Percentiles rank a stretch among this genome's conserved stretches.
Conservation (phyloP, 2,329 filamentous ascomycete genomes). For the Aspergillus sp. region DNA sequence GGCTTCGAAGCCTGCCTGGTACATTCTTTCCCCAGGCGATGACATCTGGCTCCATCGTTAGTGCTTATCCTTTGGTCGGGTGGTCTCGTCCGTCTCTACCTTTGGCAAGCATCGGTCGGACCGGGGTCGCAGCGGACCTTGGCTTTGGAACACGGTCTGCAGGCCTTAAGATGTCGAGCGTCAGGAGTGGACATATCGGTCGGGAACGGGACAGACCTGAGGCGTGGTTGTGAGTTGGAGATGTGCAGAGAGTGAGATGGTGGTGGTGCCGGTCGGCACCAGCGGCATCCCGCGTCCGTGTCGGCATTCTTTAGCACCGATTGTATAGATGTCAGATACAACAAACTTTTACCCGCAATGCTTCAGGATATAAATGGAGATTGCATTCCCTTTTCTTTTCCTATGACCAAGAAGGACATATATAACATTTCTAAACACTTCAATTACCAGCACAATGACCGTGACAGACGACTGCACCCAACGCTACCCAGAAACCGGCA, state of each 20-base stretch:
- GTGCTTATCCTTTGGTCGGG: neutral
- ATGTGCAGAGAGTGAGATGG: neutral
- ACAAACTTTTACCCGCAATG: neutral
- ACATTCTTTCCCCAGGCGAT: conserved; percentile 30
- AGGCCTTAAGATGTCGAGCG: neutral
- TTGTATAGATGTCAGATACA: neutral
- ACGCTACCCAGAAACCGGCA: conserved; percentile 17
- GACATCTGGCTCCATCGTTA: conserved; percentile 25
- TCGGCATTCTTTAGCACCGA: neutral
- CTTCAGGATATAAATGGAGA: neutral
- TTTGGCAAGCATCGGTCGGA: conserved; percentile 3
- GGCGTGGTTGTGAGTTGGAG: neutral
- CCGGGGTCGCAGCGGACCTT: conserved; percentile 9
- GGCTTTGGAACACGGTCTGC: conserved; percentile 7
- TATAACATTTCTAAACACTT: neutral
- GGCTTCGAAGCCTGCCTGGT: conserved; percentile 27
- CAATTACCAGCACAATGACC: neutral
- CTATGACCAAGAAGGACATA: neutral
- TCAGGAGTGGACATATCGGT: neutral
- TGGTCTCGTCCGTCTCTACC: neutral
- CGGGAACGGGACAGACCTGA: neutral
- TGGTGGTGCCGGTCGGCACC: neutral
- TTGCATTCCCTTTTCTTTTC: neutral
- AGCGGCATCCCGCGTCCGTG: conserved; percentile 6
- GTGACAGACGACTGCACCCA: conserved; percentile 9